Base-by-base conservation (phyloP, 2,329 filamentous ascomycete genomes). In the Chaetomium strumarium region DNA sequence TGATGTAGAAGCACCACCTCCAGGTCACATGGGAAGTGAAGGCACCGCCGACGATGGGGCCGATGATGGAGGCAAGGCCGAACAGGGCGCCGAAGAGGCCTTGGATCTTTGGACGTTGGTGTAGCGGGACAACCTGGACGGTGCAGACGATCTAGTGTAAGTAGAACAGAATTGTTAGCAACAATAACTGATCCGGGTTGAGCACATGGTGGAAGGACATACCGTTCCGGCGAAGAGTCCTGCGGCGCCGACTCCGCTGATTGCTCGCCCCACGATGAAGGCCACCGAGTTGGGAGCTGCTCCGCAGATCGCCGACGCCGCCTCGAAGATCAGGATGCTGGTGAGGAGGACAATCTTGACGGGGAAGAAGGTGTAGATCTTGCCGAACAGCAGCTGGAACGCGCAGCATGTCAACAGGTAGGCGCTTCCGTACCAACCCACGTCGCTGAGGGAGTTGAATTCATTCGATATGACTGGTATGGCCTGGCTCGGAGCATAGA, bases 1-100 rank as follows among this genome's bases (percentile, higher is more conserved):
- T 73, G 56, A 73, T 70, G 58, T 68, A 72, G 58, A 73, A 73
- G 51, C 70, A 72, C 70, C 70, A 72, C 46, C 70, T 57, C 70
- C 70, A 72, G 6, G 66, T 70, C 9, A 67, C 58, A 19, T 65
- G 53, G 12, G 67, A 62, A 1, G 68, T 68, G 41, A 71, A 70
- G 19, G 65, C 66, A 29, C 69, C 68, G 10, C 67, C 69, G 1
- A 70, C 58, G 0, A 70, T 49, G 30, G 69, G 69, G 2, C 68
- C 67, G 12, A 69, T 53, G 11, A 66, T 65, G 11, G 67, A 63
- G 2, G 65, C 67, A 16, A 71, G 55, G 10, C 66, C 68, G 45
- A 70, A 70, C 51, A 66, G 64, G 12, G 50, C 55, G 7, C 66
- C 67, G 31, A 70, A 64, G 5, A 66, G 51, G 1, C 66, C 63